These are phyloP conservation scores for Poa annua DNA, from an alignment of 176 grass and related monocot genomes.

Conservation along the genomic window DNA sequence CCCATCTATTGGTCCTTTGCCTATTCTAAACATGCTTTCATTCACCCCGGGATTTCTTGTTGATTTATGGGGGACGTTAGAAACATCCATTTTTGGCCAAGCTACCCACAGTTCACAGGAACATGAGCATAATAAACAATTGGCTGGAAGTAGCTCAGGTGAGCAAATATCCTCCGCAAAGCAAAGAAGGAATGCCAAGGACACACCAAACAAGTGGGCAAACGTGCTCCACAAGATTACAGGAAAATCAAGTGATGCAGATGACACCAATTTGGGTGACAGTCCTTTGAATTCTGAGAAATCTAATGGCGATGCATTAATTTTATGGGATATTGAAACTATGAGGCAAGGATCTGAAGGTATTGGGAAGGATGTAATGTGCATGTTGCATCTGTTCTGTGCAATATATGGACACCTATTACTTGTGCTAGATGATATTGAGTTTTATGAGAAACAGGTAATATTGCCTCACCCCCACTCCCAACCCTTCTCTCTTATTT, in stretches of 20 bases:
- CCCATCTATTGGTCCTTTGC: conserved; percentile 59
- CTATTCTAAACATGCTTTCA: conserved; percentile 93
- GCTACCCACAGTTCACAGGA: conserved; percentile 44
- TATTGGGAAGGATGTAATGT: conserved; percentile 60
- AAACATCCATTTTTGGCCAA: conserved; percentile 60
- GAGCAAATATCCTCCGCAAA: conserved; percentile 55
- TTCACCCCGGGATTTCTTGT: conserved; percentile 93
- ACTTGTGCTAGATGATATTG: conserved; percentile 94
- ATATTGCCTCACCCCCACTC: not conserved
- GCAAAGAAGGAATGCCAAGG: conserved; percentile 71
- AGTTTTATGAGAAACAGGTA: conserved; percentile 98
- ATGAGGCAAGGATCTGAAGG: conserved; percentile 74
- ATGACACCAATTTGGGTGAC: conserved; percentile 47
- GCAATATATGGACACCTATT: conserved; percentile 85
- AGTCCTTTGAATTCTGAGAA: conserved; percentile 48
- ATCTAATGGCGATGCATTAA: conserved; percentile 54
- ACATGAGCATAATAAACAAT: conserved; percentile 50
- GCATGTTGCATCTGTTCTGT: conserved; percentile 87
- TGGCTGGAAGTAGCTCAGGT: conserved; percentile 46
- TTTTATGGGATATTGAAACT: conserved; percentile 80
- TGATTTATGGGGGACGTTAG: conserved; percentile 76
- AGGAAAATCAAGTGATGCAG: conserved; percentile 66
- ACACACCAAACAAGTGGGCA: conserved; percentile 82
- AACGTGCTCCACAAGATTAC: conserved; percentile 90
- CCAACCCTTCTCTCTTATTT: not conserved